Evolutionary conservation across 441 rosid species (phyloP).

Genomic region (Erodium chrysanthum): DNA sequence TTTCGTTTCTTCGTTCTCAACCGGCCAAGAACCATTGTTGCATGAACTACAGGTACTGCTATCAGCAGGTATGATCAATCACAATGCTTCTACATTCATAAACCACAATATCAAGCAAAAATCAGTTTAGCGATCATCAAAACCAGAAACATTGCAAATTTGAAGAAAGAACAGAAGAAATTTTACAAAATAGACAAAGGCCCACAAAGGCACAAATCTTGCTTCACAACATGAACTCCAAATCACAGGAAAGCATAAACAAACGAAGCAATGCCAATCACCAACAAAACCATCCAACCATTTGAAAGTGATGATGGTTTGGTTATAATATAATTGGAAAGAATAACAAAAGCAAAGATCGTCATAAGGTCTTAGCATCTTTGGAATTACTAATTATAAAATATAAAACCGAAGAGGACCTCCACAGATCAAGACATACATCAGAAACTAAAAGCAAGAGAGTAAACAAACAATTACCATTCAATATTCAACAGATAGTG

Average conservation of each 20-base stretch:
- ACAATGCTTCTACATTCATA: background rate
- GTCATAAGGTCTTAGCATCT: background rate
- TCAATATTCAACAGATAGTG: background rate
- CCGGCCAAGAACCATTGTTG: conserved; percentile 52
- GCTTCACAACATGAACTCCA: background rate
- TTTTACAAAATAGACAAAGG: background rate
- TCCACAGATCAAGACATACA: conserved; percentile 16
- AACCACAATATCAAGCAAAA: background rate
- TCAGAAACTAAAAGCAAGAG: background rate
- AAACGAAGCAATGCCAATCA: background rate
- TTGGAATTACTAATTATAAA: conserved; percentile 1
- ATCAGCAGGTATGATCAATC: background rate
- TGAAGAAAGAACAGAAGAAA: background rate
- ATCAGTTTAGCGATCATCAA: background rate
- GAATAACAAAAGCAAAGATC: background rate
- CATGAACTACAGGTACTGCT: background rate
- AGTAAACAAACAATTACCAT: conserved; percentile 6
- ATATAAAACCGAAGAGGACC: conserved; percentile 16
- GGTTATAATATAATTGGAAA: background rate
- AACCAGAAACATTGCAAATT: background rate
- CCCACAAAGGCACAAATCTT: background rate
- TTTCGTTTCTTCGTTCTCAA: conserved; percentile 32
- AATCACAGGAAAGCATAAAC: background rate
- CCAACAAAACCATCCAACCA: background rate
- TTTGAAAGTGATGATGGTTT: background rate